Evolutionary conservation across 2,329 filamentous ascomycete genomes (phyloP).

Genomic region (Emmonsiellopsis sp.): DNA sequence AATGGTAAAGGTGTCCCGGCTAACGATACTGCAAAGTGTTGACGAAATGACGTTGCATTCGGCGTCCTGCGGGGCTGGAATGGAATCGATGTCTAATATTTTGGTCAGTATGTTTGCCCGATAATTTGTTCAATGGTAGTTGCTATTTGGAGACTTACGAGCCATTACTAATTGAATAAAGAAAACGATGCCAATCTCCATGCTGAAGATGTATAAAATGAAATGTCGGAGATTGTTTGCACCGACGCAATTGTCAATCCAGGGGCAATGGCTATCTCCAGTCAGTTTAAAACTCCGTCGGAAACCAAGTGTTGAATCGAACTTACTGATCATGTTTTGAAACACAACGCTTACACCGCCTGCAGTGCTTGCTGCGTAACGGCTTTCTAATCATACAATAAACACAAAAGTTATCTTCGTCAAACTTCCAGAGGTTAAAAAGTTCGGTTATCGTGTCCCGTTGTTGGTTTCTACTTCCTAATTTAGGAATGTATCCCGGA

Average conservation of each 20-base stretch:
- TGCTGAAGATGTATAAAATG: constrained; percentile 72
- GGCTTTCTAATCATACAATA: constrained; percentile 91
- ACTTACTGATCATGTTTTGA: constrained; percentile 94
- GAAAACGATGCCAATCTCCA: constrained; percentile 65
- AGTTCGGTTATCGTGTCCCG: constrained; percentile 83
- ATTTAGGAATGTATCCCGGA: constrained; percentile 86
- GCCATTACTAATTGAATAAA: constrained; percentile 64
- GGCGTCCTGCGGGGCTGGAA: constrained; percentile 42
- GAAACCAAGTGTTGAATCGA: background rate
- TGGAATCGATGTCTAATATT: constrained; percentile 51
- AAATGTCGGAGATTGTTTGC: constrained; percentile 96
- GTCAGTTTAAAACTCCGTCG: constrained; percentile 5
- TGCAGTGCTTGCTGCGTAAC: constrained; percentile 91
- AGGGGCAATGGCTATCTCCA: constrained; percentile 75
- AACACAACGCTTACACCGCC: constrained; percentile 81
- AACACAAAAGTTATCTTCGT: constrained; percentile 89
- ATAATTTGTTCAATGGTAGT: background rate
- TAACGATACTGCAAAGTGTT: constrained; percentile 64
- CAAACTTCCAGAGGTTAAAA: constrained; percentile 76
- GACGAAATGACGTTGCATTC: constrained; percentile 70
- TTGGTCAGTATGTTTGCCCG: constrained; percentile 18
- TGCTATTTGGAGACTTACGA: constrained; percentile 45
- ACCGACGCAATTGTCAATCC: constrained; percentile 94
- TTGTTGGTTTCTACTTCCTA: constrained; percentile 80
- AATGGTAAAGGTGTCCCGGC: constrained; percentile 75